Conservation (phyloP, 305 asterid genomes). For the Coffea humblotiana region DNA sequence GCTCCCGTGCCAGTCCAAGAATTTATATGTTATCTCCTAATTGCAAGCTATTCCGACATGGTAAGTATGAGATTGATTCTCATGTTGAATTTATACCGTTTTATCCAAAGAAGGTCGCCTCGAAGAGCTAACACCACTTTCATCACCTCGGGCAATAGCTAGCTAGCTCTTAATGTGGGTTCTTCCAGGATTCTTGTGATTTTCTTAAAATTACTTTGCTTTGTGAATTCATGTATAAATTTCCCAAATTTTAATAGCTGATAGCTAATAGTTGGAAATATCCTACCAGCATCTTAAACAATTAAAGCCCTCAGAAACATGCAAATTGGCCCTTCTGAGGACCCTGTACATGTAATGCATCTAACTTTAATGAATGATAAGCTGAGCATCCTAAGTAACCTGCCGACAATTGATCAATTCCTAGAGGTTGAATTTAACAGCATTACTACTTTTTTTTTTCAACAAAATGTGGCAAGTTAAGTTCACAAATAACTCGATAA, state of each 20-base stretch:
- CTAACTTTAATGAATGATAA: constrained; percentile 6
- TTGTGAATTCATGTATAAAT: not conserved
- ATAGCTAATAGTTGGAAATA: not conserved
- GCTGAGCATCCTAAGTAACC: not conserved
- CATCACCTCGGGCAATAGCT: too few relatives aligned
- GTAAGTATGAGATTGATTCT: too few relatives aligned
- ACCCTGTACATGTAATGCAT: not conserved
- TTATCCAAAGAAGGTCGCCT: too few relatives aligned
- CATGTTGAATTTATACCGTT: too few relatives aligned
- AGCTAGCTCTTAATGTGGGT: too few relatives aligned
- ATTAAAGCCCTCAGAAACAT: not conserved
- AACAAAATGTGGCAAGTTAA: not conserved
- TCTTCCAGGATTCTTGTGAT: too few relatives aligned
- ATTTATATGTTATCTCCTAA: too few relatives aligned
- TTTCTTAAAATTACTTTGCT: not conserved
- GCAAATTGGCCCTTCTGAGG: not conserved
- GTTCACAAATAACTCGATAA: not conserved
- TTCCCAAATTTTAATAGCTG: not conserved
- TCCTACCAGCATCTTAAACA: not conserved
- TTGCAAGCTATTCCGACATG: too few relatives aligned
- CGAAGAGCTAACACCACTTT: too few relatives aligned
- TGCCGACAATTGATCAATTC: constrained; percentile 9
- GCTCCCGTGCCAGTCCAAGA: too few relatives aligned
- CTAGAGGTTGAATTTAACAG: not conserved
- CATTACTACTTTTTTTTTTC: not conserved